These are phyloP conservation scores for Phytopythium sindhum DNA, from an alignment of 352 stramenopile genomes.

Conservation along the genomic window DNA sequence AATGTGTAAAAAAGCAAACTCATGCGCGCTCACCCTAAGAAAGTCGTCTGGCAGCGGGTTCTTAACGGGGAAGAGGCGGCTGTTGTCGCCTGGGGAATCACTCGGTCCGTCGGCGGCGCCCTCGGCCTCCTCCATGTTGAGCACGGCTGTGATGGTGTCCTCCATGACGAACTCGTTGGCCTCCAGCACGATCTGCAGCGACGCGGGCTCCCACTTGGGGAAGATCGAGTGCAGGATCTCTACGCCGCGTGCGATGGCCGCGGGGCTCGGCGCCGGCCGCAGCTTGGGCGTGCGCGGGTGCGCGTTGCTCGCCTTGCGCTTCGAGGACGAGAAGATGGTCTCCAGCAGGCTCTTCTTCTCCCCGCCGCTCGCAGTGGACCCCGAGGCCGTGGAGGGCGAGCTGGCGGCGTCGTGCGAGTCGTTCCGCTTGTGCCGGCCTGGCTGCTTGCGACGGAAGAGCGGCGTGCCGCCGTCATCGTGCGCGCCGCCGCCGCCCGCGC, in stretches of 20 bases:
- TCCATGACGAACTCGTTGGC: conserved; percentile 79
- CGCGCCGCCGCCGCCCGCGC: not conserved
- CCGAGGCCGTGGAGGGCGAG: not conserved
- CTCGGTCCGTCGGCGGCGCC: conserved; percentile 12
- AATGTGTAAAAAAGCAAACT: not conserved
- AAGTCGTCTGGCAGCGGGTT: conserved; percentile 79
- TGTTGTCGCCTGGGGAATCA: not conserved
- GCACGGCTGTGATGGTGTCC: conserved; percentile 70
- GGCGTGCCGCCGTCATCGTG: not conserved
- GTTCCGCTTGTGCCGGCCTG: not conserved
- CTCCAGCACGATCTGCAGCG: conserved; percentile 71
- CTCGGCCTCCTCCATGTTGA: conserved; percentile 73
- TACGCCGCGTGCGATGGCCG: conserved; percentile 50
- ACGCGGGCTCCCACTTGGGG: conserved; percentile 67
- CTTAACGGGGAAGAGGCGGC: conserved; percentile 47
- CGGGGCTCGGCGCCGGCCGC: conserved; percentile 28
- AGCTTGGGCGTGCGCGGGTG: conserved; percentile 10
- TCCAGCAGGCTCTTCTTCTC: conserved; percentile 42
- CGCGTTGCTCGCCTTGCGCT: conserved; percentile 26
- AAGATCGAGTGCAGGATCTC: conserved; percentile 83
- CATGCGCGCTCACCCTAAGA: conserved; percentile 34
- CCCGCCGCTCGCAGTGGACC: conserved; percentile 1
- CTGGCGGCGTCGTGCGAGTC: not conserved
- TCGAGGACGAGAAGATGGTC: conserved; percentile 52
- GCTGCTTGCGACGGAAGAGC: conserved; percentile 8